Evolutionary conservation across 208 protist genomes (phyloP).

Genomic region (Novymonas esmeraldas): DNA sequence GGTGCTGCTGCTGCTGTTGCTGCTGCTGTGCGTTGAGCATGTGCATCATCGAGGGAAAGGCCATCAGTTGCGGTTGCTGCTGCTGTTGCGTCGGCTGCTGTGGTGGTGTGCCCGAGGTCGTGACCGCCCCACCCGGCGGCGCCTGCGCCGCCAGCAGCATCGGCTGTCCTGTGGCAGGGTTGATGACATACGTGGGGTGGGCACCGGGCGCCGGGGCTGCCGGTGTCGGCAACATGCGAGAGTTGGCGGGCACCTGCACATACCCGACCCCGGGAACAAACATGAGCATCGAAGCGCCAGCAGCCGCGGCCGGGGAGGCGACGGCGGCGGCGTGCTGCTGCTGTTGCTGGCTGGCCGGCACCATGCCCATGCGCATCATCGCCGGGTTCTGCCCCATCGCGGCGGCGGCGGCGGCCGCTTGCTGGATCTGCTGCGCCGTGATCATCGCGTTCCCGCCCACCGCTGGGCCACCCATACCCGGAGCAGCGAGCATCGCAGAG

Average conservation of each 20-base stretch:
- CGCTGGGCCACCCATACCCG: neutral
- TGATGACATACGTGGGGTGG: constrained; percentile 32
- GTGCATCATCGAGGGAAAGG: constrained; percentile 18
- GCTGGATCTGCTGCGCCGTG: constrained; percentile 15
- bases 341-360: constrained; percentile 10
- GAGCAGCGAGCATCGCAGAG: constrained; percentile 6
- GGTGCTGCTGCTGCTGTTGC: constrained; percentile 29
- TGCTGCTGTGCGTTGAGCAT: constrained; percentile 28
- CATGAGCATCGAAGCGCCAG: constrained; percentile 20
- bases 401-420: too few species aligned
- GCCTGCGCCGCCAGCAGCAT: constrained; percentile 25
- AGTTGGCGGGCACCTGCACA: constrained; percentile 19
- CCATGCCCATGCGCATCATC: constrained; percentile 25
- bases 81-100: constrained; percentile 32
- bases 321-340: neutral
- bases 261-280: constrained; percentile 36
- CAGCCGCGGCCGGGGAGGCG: neutral
- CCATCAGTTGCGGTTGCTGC: constrained; percentile 24
- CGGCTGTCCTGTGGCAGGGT: constrained; percentile 30
- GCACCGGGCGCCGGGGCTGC: neutral
- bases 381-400: constrained; percentile 14
- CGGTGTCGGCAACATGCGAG: constrained; percentile 12
- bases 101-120: constrained; percentile 16
- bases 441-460: constrained; percentile 9
- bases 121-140: neutral